Percentiles rank a stretch among this genome's conserved stretches.
Conservation (phyloP, 345 rosid genomes). For the Citrus trifoliata region DNA sequence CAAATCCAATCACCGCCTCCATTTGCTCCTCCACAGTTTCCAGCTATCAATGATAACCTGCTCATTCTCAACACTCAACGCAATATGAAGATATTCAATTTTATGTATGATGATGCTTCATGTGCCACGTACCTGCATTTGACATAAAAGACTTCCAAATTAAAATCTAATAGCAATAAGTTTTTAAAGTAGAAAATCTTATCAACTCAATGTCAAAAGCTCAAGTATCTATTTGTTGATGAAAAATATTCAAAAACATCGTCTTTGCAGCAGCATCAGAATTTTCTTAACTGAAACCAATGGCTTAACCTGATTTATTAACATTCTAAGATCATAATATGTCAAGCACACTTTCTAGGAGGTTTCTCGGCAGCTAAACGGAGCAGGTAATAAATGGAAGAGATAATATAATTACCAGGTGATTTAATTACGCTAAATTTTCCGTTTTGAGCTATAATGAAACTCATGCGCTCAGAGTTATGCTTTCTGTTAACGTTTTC, state of each 20-base stretch:
- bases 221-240: neutral
- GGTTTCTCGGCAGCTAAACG: constrained; percentile 6
- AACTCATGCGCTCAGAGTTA: neutral
- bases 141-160: neutral
- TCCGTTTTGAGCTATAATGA: neutral
- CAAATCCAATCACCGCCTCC: constrained; percentile 7
- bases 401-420: neutral
- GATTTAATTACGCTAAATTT: neutral
- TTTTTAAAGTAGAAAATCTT: neutral
- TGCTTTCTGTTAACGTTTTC: neutral
- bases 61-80: constrained; percentile 15
- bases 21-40: constrained; percentile 21
- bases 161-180: neutral
- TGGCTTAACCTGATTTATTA: neutral
- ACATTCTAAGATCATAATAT: neutral
- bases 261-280: neutral
- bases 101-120: neutral
- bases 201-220: neutral
- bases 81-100: neutral
- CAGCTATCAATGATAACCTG: constrained; percentile 24
- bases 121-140: constrained; percentile 2
- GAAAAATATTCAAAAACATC: neutral
- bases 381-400: neutral
- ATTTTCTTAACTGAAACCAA: neutral
- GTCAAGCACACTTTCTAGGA: neutral